Evolutionary conservation across 148 eudicot species (phyloP).

Genomic region (Drosera capensis): DNA sequence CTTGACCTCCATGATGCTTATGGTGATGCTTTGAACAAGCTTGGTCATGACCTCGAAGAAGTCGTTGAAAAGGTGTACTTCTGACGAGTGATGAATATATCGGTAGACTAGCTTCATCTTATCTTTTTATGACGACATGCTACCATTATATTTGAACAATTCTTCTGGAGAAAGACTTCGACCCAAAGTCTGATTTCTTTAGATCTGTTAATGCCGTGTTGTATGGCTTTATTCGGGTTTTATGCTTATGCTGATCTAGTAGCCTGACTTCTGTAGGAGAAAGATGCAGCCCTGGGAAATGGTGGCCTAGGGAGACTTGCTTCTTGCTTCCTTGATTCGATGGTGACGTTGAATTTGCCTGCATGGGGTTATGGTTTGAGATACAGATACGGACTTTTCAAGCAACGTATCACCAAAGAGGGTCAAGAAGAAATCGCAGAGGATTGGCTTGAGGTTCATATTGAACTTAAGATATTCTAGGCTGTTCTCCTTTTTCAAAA

Average conservation of each 20-base stretch:
- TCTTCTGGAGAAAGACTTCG: too few relatives aligned
- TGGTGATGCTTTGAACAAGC: conserved; percentile 68
- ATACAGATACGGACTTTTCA: conserved; percentile 89
- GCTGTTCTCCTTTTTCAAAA: conserved; percentile 1
- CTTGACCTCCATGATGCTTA: conserved; percentile 72
- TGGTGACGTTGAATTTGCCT: conserved; percentile 93
- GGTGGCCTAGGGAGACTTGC: conserved; percentile 99
- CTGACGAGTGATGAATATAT: background rate
- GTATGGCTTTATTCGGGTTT: background rate
- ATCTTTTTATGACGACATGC: background rate
- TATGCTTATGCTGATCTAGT: background rate
- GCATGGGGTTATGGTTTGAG: conserved; percentile 99
- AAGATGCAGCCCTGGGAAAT: conserved; percentile 99
- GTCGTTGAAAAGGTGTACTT: conserved; percentile 58
- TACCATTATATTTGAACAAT: too few relatives aligned
- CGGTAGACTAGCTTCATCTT: background rate
- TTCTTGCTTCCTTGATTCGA: conserved; percentile 91
- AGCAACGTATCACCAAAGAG: conserved; percentile 68
- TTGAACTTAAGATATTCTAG: conserved; percentile 1
- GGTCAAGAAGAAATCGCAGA: conserved; percentile 89
- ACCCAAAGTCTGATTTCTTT: background rate
- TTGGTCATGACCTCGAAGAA: conserved; percentile 90
- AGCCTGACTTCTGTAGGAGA: conserved; percentile 41
- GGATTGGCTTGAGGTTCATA: conserved; percentile 86
- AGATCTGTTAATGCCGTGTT: background rate